Evolutionary conservation across 768 basidiomycete species (phyloP).

Genomic region (Leccinum pellstonianum): DNA sequence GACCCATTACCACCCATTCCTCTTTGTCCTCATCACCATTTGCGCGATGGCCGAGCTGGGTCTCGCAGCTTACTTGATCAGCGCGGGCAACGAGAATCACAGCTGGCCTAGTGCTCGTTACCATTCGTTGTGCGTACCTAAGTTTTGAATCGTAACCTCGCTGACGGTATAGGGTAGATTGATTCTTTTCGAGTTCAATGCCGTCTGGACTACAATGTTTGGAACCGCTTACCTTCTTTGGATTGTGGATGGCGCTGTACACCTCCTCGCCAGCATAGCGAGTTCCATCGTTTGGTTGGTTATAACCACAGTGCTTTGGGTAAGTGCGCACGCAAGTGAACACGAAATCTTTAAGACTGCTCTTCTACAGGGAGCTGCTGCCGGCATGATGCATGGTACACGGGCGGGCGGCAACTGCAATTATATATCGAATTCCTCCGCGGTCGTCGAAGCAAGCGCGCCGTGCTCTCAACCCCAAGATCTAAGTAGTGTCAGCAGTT

Average conservation of each 20-base stretch:
- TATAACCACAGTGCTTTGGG: constrained; percentile 67
- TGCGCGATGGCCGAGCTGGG: constrained; percentile 72
- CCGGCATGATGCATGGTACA: constrained; percentile 67
- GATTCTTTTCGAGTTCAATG: constrained; percentile 60
- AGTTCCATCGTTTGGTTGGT: constrained; percentile 76
- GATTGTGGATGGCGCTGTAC: constrained; percentile 63
- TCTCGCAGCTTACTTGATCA: constrained; percentile 71
- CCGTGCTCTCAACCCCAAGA: constrained; percentile 24
- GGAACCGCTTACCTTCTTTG: constrained; percentile 68
- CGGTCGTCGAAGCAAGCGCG: constrained; percentile 24
- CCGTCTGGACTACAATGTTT: constrained; percentile 76
- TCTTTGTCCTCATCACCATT: constrained; percentile 64
- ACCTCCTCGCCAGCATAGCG: constrained; percentile 72
- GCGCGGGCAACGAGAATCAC: constrained; percentile 58
- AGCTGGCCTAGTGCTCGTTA: constrained; percentile 64
- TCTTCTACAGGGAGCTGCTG: constrained; percentile 54
- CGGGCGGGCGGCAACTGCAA: constrained; percentile 60
- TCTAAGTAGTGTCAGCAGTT: constrained; percentile 41
- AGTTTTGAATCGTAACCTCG: not conserved
- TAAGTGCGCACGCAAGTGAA: constrained; percentile 29
- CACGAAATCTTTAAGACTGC: not conserved
- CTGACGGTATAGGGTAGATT: constrained; percentile 37
- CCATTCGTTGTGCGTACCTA: constrained; percentile 55
- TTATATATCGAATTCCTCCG: constrained; percentile 39
- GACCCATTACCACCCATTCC: constrained; percentile 58